Evolutionary conservation across 495 filamentous ascomycete genomes (phyloP).

Genomic region (Podospora bellae-mahoneyi): DNA sequence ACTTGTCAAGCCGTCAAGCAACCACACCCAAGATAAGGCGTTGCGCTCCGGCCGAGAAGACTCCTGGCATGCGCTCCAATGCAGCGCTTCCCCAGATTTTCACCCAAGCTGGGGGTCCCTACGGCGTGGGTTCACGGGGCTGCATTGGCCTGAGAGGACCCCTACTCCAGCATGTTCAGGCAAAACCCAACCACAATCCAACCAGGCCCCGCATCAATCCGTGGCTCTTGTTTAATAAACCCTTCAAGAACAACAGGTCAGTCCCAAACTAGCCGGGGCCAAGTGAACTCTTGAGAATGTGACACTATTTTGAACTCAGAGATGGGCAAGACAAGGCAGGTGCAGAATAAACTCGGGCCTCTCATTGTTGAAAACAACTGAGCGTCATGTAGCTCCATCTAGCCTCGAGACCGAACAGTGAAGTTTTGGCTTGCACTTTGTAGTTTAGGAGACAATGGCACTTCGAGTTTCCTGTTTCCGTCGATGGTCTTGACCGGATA

Average conservation of each 20-base stretch:
- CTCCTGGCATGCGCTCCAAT: not conserved
- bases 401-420: not conserved
- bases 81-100: not conserved
- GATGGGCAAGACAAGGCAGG: not conserved
- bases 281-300: not conserved
- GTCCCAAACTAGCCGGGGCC: too few relatives aligned
- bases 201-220: too few relatives aligned
- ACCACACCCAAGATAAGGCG: not conserved
- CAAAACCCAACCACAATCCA: too few relatives aligned
- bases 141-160: too few relatives aligned
- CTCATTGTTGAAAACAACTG: not conserved
- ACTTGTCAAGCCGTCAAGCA: not conserved
- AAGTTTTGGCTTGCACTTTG: not conserved
- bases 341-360: not conserved
- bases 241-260: too few relatives aligned
- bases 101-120: too few relatives aligned
- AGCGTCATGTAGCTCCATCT: not conserved
- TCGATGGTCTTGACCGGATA: not conserved
- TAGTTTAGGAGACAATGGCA: not conserved
- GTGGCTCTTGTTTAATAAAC: too few relatives aligned
- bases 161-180: too few relatives aligned
- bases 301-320: not conserved
- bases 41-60: not conserved
- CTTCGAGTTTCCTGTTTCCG: slow-evolving; percentile 4
- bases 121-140: too few relatives aligned